phyloP scores from a whole-genome alignment of 352 stramenopile species.

The Pythium biforme region DNA sequence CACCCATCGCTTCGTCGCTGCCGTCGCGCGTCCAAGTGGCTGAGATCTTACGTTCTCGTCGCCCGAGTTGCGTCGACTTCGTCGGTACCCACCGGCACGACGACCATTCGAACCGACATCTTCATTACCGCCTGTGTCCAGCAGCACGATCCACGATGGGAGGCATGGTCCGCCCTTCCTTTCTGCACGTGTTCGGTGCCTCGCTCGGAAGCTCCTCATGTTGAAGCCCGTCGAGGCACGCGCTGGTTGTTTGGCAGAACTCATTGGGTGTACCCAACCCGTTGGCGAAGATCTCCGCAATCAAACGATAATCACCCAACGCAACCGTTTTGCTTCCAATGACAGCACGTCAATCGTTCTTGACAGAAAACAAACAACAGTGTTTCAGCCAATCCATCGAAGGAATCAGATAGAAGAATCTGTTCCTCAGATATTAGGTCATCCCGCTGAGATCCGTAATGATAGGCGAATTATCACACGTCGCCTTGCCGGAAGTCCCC shows the following conservation, averaged over 20 bases:
- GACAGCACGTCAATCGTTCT: neutral
- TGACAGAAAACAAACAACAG: neutral
- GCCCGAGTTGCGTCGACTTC: neutral
- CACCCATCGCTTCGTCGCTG: conserved; percentile 3
- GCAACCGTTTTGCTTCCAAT: neutral
- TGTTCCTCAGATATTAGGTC: neutral
- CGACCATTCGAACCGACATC: neutral
- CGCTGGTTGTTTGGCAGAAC: neutral
- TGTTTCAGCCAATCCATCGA: neutral
- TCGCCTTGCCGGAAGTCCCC: neutral
- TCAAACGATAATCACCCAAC: neutral
- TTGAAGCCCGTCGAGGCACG: neutral
- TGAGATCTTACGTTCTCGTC: conserved; percentile 8
- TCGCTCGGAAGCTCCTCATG: neutral
- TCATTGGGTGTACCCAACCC: neutral
- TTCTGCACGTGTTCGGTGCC: neutral
- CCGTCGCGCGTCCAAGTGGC: neutral
- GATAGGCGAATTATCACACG: neutral
- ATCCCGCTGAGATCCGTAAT: neutral
- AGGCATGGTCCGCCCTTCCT: conserved; percentile 8
- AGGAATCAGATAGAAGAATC: neutral
- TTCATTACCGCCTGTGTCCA: neutral
- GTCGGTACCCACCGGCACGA: neutral
- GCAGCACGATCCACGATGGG: neutral
- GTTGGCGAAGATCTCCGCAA: neutral